Conservation (phyloP, 2,329 filamentous ascomycete genomes). For the Fonsecaea nubica region DNA sequence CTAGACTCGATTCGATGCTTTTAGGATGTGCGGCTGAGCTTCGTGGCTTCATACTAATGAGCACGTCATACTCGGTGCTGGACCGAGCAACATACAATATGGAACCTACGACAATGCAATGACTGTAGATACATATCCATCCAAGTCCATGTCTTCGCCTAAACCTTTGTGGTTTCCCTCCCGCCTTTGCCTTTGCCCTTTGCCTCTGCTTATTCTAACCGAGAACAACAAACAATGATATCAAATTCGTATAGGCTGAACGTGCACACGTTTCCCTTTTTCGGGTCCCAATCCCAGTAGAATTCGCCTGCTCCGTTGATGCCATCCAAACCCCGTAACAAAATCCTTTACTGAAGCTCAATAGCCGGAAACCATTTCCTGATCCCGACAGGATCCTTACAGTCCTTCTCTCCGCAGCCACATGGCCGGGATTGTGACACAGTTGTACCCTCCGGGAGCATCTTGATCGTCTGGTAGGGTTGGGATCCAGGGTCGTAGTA, state of each 20-base stretch:
- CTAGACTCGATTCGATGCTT: conserved; percentile 1
- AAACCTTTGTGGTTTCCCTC: background rate
- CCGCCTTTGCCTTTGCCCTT: too few species aligned
- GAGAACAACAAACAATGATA: background rate
- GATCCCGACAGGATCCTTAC: conserved; percentile 28
- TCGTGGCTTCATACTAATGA: background rate
- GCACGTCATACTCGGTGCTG: background rate
- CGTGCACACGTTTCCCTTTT: background rate
- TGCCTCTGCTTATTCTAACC: background rate
- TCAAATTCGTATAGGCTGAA: background rate
- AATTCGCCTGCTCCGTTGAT: background rate
- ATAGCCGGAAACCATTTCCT: conserved; percentile 37
- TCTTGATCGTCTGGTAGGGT: conserved; percentile 56
- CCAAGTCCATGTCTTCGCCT: background rate
- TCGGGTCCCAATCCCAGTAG: background rate
- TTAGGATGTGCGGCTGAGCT: background rate
- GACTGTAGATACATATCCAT: too few species aligned
- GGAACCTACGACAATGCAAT: too few species aligned
- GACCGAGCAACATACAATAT: too few species aligned
- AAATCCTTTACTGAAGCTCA: conserved; percentile 30
- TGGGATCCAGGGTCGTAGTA: conserved; percentile 59
- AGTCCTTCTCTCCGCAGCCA: conserved; percentile 27
- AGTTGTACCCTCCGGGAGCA: conserved; percentile 45
- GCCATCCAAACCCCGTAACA: background rate
- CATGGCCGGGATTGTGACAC: conserved; percentile 8